Conservation (phyloP, 2,329 filamentous ascomycete genomes). For the Talaromyces sp. region DNA sequence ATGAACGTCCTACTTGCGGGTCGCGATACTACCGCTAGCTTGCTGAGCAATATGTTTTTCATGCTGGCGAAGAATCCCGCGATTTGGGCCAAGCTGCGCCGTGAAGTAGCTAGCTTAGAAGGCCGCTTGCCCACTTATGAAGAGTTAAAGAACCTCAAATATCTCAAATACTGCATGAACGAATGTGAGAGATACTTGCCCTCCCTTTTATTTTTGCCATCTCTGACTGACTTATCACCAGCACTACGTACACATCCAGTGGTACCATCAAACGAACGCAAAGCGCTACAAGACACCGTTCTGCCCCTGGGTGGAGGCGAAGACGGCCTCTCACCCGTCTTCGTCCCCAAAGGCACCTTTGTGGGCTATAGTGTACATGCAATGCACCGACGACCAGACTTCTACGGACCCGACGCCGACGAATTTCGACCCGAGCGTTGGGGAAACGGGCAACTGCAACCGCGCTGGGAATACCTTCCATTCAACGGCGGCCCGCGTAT, state of each 20-base stretch:
- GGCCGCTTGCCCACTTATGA: conserved; percentile 18
- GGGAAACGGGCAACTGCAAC: neutral
- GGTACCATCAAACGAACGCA: conserved; percentile 41
- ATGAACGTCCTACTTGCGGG: conserved; percentile 48
- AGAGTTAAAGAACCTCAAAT: conserved; percentile 20
- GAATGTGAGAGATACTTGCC: conserved; percentile 19
- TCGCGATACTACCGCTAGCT: conserved; percentile 47
- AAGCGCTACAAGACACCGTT: conserved; percentile 34
- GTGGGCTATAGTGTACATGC: conserved; percentile 62
- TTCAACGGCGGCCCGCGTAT: conserved; percentile 5
- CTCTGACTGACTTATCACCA: neutral
- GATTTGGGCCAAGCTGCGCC: conserved; percentile 32
- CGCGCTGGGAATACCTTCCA: conserved; percentile 7
- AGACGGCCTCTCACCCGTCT: conserved; percentile 54
- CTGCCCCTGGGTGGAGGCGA: conserved; percentile 54
- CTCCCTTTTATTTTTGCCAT: neutral
- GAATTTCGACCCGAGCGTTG: conserved; percentile 6
- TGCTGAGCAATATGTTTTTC: conserved; percentile 42
- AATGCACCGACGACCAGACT: conserved; percentile 63
- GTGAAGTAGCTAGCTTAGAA: neutral
- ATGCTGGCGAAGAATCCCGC: conserved; percentile 33
- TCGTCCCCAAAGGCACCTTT: conserved; percentile 59
- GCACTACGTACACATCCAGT: conserved; percentile 39
- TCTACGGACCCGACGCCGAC: conserved; percentile 42
- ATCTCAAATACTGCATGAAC: conserved; percentile 34